A percentile compares a stretch with the other conserved stretches of the same genome.
Conservation (phyloP, 345 rosid species). For the Populus alba region DNA sequence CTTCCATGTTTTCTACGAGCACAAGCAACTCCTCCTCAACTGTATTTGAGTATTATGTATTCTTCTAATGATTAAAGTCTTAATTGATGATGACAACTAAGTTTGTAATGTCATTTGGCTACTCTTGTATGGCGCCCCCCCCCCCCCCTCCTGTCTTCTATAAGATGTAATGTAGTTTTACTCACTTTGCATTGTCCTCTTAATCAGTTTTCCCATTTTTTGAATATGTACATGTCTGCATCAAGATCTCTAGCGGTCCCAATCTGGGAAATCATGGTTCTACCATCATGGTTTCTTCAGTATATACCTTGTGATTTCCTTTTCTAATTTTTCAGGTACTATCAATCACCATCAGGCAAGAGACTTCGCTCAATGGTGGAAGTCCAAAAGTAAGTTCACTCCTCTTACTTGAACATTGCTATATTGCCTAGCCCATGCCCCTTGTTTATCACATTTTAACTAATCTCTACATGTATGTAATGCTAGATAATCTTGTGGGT, state of each 20-base stretch:
- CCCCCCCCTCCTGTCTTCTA: too few species aligned
- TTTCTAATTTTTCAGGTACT: conserved; percentile 54
- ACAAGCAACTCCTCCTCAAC: neutral
- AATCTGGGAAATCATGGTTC: neutral
- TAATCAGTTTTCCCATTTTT: neutral
- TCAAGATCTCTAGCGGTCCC: neutral
- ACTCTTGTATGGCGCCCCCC: neutral
- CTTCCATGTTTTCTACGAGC: neutral
- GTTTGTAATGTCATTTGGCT: neutral
- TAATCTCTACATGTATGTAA: neutral
- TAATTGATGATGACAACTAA: neutral
- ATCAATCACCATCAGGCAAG: conserved; percentile 83
- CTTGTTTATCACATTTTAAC: neutral
- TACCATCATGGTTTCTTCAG: neutral
- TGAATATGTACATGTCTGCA: neutral
- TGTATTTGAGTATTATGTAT: neutral
- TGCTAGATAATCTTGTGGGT: neutral
- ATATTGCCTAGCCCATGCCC: neutral
- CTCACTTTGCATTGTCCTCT: neutral
- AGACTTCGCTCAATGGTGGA: conserved; percentile 83
- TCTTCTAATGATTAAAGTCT: neutral
- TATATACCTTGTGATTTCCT: neutral
- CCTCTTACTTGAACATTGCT: neutral
- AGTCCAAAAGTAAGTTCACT: conserved; percentile 61
- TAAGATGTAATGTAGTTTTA: neutral